Percentiles rank a stretch among this genome's conserved stretches.
These are phyloP conservation scores for Zymoseptoria brevis DNA, from an alignment of 2,329 filamentous ascomycete genomes.

Conservation along the genomic window DNA sequence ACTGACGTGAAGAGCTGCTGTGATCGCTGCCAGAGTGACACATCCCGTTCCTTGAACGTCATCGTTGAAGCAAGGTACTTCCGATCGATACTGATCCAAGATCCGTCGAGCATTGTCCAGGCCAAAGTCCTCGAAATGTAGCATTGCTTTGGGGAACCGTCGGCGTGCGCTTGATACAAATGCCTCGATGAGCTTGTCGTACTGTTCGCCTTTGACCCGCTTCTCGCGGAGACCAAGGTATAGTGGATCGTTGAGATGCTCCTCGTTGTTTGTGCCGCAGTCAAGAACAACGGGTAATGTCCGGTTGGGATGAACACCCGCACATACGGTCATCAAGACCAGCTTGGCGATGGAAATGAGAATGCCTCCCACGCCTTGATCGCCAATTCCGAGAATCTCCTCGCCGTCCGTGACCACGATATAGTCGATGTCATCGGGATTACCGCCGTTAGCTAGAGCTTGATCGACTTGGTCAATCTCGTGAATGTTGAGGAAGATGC, in stretches of 20 bases:
- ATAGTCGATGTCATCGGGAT: constrained; percentile 69
- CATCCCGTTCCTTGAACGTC: constrained; percentile 86
- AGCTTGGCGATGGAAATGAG: constrained; percentile 80
- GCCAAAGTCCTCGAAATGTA: constrained; percentile 85
- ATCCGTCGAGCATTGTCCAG: constrained; percentile 67
- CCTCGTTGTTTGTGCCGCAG: constrained; percentile 75
- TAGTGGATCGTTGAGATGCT: constrained; percentile 64
- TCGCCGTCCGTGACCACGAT: constrained; percentile 74
- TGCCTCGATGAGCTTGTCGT: constrained; percentile 60
- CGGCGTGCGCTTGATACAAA: constrained; percentile 63
- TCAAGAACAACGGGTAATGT: constrained; percentile 77
- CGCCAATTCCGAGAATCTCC: constrained; percentile 76
- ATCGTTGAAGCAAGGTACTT: constrained; percentile 82
- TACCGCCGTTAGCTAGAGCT: constrained; percentile 60
- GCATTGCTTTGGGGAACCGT: constrained; percentile 69
- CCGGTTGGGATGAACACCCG: constrained; percentile 73
- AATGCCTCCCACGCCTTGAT: constrained; percentile 79
- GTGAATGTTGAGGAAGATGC: constrained; percentile 70
- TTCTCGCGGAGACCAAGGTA: constrained; percentile 67
- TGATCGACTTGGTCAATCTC: constrained; percentile 57
- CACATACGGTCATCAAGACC: constrained; percentile 73
- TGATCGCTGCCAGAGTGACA: constrained; percentile 74
- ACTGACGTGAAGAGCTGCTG: constrained; percentile 64
- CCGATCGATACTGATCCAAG: constrained; percentile 63
- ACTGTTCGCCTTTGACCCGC: constrained; percentile 61